A percentile compares a stretch with the other conserved stretches of the same genome.
These are phyloP conservation scores for Closterium sp. DNA, from an alignment of 139 green algal species.

Conservation along the genomic window DNA sequence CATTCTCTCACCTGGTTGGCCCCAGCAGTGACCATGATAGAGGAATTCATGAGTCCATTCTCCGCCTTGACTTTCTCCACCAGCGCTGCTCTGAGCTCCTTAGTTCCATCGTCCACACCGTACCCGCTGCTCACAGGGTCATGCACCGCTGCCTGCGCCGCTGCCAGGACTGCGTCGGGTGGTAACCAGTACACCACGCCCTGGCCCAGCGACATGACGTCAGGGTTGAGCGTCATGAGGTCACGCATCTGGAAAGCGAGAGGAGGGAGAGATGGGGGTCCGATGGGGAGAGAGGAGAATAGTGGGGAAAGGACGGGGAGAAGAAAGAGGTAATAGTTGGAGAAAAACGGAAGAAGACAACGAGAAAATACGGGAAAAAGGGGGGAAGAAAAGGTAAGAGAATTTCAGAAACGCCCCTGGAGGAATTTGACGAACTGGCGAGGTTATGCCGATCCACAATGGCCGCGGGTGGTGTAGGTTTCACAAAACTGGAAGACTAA, in stretches of 20 bases:
- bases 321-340: no score
- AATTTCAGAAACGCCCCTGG: no score
- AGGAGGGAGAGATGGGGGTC: no score
- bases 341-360: no score
- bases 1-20: conserved; percentile 76
- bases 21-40: conserved; percentile 87
- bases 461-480: no score
- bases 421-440: no score
- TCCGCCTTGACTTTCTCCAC: conserved; percentile 57
- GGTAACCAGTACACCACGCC: conserved; percentile 83
- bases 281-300: no score
- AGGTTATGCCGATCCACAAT: no score
- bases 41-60: conserved; percentile 73
- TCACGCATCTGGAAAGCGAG: background rate
- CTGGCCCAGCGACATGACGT: conserved; percentile 53
- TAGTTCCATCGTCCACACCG: conserved; percentile 63
- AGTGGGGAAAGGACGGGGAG: no score
- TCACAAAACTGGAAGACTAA: no score
- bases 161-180: conserved; percentile 62
- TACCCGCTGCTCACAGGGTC: conserved; percentile 30
- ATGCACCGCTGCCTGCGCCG: conserved; percentile 46
- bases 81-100: conserved; percentile 71
- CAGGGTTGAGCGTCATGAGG: background rate
- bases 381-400: no score
- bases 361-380: no score